Conservation (phyloP, 345 rosid genomes). For the Ceriops zippeliana region DNA sequence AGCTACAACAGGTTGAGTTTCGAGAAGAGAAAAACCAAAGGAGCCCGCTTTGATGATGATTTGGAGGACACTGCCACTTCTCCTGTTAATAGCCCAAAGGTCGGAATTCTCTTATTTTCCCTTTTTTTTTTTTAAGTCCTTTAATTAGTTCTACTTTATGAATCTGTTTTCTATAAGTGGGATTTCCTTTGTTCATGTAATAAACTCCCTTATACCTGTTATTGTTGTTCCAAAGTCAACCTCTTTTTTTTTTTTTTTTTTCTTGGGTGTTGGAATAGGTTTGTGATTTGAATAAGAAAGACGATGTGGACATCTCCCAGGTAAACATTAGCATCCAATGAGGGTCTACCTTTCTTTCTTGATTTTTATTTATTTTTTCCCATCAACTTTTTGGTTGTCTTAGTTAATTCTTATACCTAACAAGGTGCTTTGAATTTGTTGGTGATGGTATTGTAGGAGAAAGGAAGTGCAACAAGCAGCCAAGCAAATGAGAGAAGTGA, state of each 20-base stretch:
- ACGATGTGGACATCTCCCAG: conserved; percentile 20
- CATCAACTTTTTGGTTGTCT: background rate
- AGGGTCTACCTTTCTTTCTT: background rate
- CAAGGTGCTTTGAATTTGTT: background rate
- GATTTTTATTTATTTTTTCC: background rate
- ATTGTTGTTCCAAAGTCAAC: background rate
- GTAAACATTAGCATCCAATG: conserved; percentile 3
- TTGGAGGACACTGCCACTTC: conserved; percentile 61
- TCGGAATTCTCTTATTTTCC: conserved; percentile 3
- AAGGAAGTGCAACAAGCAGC: conserved; percentile 12
- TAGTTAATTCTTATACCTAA: background rate
- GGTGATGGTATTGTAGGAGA: conserved; percentile 22
- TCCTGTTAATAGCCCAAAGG: conserved; percentile 51
- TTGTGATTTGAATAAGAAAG: conserved; percentile 19
- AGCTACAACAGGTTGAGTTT: conserved; percentile 19
- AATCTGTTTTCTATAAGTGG: background rate
- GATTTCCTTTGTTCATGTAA: background rate
- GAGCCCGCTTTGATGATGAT: conserved; percentile 36
- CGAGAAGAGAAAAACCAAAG: conserved; percentile 35
- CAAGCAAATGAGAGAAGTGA: conserved; percentile 18
- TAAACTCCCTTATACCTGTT: background rate
- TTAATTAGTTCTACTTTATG: background rate
- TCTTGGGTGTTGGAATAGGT: conserved; percentile 20
- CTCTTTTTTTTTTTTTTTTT: background rate
- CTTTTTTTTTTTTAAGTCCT: background rate